These are phyloP conservation scores for Gigaspora rosea DNA, from an alignment of 192 early-diverging fungal species.

Conservation along the genomic window DNA sequence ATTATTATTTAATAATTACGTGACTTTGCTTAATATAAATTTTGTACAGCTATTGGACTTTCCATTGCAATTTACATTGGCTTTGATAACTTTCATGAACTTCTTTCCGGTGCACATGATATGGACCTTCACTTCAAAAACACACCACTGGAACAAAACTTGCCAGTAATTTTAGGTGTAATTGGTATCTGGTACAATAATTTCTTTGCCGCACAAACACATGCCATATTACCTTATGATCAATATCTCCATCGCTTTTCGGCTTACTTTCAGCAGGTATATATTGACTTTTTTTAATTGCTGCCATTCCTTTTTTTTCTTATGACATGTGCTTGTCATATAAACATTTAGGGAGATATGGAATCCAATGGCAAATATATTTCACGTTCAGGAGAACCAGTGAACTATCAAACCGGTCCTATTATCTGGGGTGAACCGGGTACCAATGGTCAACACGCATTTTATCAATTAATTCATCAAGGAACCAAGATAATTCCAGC, in stretches of 20 bases:
- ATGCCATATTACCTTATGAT: slow-evolving; percentile 97
- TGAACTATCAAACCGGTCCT: slow-evolving; percentile 89
- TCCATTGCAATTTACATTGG: slow-evolving; percentile 96
- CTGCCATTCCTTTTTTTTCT: not conserved
- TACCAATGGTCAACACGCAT: slow-evolving; percentile 99
- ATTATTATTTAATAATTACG: not conserved
- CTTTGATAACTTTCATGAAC: slow-evolving; percentile 89
- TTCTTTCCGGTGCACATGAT: slow-evolving; percentile 89
- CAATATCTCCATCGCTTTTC: slow-evolving; percentile 98
- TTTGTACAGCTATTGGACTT: slow-evolving; percentile 82
- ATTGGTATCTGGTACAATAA: slow-evolving; percentile 99
- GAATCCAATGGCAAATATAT: slow-evolving; percentile 98
- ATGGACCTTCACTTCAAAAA: slow-evolving; percentile 97
- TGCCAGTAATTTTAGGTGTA: slow-evolving; percentile 87
- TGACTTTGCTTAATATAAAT: not conserved
- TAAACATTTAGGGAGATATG: slow-evolving; percentile 90
- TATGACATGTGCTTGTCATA: not conserved
- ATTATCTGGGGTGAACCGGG: slow-evolving; percentile 99
- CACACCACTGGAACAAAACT: slow-evolving; percentile 89
- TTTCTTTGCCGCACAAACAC: slow-evolving; percentile 93
- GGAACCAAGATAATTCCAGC: slow-evolving; percentile 95
- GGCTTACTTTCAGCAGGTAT: slow-evolving; percentile 96
- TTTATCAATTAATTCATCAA: slow-evolving; percentile 99
- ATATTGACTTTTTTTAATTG: not conserved
- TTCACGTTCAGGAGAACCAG: slow-evolving; percentile 75